Evolutionary conservation across 1,284 basidiomycete species (phyloP).

Genomic region (Rhodofomes roseus): DNA sequence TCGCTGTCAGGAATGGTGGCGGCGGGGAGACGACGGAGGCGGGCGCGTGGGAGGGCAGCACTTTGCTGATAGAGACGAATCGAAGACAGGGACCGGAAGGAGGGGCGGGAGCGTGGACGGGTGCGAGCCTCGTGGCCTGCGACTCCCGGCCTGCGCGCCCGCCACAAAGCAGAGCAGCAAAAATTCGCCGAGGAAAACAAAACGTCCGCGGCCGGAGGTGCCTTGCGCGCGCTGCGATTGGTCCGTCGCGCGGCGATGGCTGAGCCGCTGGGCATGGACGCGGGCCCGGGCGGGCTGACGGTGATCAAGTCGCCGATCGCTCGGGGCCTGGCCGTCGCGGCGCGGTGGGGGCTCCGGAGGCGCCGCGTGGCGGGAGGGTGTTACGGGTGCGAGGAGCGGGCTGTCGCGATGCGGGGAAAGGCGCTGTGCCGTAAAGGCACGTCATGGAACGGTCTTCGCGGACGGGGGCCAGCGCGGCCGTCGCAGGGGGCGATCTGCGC

Average conservation of each 20-base stretch:
- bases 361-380: background rate
- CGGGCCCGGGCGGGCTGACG: background rate
- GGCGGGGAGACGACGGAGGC: background rate
- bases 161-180: background rate
- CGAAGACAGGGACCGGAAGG: background rate
- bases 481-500: conserved; percentile 3
- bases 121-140: background rate
- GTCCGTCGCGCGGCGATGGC: background rate
- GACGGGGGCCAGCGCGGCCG: background rate
- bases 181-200: background rate
- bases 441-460: background rate
- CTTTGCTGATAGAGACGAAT: background rate
- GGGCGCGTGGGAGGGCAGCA: background rate
- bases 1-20: background rate
- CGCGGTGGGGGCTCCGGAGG: background rate
- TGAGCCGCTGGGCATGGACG: background rate
- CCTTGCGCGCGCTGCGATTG: background rate
- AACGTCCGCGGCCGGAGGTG: background rate
- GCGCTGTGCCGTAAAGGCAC: background rate
- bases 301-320: background rate
- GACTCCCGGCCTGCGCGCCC: background rate
- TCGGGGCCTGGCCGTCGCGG: background rate
- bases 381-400: background rate
- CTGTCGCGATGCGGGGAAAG: background rate
- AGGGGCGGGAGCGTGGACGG: background rate